Evolutionary conservation across 2,329 filamentous ascomycete genomes (phyloP), one percentile per base, ranked within the genome.

Genomic region (Colletotrichum sp.): DNA sequence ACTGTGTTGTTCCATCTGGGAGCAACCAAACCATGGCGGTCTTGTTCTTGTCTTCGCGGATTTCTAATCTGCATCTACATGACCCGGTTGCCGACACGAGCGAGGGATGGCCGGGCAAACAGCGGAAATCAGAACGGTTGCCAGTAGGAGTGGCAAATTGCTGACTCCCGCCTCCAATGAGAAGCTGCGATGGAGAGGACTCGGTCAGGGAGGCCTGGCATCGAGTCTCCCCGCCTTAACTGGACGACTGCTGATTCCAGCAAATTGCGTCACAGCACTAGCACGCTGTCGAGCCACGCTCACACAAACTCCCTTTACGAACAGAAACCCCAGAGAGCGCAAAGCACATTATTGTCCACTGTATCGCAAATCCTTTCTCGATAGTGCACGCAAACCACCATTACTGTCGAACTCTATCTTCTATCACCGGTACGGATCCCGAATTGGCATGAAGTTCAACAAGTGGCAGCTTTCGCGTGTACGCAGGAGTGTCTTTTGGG

Each of bases 211-310:
- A 63, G 68, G 72, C 67, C 63, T 36, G 59, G 72, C 24, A 66
- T 65, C 68, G 66, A 44, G 49, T 39, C 44, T 49, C 72, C 55
- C 63, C 70, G 39, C 34, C 73, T 34, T 28, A 13, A 64, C 16
- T 62, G 57, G 34, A 55, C 70, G 70, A 71, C 57, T 77, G 60
- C 49, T 52, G 21, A 55, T 67, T 68, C 44, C 49, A 69, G 77
- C 65, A 74, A 70, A 78, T 77, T 77, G 76, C 74, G 70, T 78
- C 76, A 78, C 74, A 71, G 57, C 70, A 66, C 74, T 73, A 70
- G 69, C 15, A 72, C 73, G 16, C 44, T 49, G 64, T 72, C 52
- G 36, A 28, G 71, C 57, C 49, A 75, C 71, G 10, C 64, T 66
- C 36, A 39, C 24, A 26, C 36, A 21, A 63, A 71, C 13, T 49